Percentiles rank a stretch among this genome's conserved stretches.
phyloP scores from a whole-genome alignment of 2,329 filamentous ascomycete genomes.

The Cercospora sojina region DNA sequence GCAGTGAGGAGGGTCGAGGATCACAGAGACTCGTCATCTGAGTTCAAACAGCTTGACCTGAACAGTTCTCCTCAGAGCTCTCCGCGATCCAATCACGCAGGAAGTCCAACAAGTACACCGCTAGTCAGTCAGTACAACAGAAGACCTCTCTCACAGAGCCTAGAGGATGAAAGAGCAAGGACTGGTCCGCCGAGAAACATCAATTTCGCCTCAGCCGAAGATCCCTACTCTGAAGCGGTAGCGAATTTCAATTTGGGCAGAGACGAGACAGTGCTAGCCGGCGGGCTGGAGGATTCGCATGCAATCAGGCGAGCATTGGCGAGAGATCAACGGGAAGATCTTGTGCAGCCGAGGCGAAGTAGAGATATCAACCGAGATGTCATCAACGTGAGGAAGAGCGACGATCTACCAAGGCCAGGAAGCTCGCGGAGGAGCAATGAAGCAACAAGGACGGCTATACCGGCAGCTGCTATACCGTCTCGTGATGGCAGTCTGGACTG shows the following conservation, averaged over 20 bases:
- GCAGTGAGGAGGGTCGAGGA: not conserved
- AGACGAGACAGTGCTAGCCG: slow-evolving; percentile 12
- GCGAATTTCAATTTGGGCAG: slow-evolving; percentile 15
- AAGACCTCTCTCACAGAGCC: not conserved
- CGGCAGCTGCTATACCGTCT: slow-evolving; percentile 6
- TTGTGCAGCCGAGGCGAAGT: not conserved
- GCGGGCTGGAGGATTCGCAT: slow-evolving; percentile 11
- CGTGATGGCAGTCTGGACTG: slow-evolving; percentile 2
- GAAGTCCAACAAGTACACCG: not conserved
- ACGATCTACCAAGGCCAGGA: not conserved
- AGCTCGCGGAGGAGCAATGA: slow-evolving; percentile 7
- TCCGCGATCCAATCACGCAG: not conserved
- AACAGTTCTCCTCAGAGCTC: not conserved
- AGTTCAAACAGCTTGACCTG: slow-evolving; percentile 7
- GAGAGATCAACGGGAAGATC: slow-evolving; percentile 7
- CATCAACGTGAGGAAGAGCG: slow-evolving; percentile 6
- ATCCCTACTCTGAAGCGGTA: slow-evolving; percentile 17
- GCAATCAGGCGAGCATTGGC: slow-evolving; percentile 15
- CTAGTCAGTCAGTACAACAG: not conserved
- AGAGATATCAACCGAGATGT: slow-evolving; percentile 9
- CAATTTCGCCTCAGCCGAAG: slow-evolving; percentile 6
- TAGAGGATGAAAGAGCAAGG: not conserved
- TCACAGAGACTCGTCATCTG: slow-evolving; percentile 6
- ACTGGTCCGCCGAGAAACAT: not conserved
- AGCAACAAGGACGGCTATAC: not conserved